Evolutionary conservation across 1,284 basidiomycete species (phyloP).

Genomic region (Tilletia walkeri): DNA sequence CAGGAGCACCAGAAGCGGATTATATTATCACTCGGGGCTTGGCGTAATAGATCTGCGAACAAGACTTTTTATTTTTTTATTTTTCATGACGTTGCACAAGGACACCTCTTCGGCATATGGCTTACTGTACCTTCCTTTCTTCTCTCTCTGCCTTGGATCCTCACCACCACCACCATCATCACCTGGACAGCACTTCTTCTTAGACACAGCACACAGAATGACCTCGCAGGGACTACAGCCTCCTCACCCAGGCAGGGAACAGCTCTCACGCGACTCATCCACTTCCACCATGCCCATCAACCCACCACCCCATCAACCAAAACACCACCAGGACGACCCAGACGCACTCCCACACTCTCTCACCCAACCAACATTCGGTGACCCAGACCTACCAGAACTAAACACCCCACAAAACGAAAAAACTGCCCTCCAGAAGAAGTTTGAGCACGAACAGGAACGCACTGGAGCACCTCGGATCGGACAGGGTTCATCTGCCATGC

Average conservation of each 20-base stretch:
- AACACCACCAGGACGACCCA: conserved; percentile 10
- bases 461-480: neutral
- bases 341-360: neutral
- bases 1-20: no score
- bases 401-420: neutral
- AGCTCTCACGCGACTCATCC: conserved; percentile 3
- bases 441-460: neutral
- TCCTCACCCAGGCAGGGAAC: neutral
- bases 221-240: neutral
- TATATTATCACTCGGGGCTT: no score
- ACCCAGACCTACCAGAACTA: neutral
- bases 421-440: neutral
- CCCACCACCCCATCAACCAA: neutral
- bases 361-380: conserved; percentile 1
- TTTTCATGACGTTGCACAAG: no score
- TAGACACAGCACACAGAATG: neutral
- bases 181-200: neutral
- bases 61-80: no score
- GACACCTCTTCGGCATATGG: no score
- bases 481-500: neutral
- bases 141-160: no score
- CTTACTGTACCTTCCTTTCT: no score
- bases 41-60: no score
- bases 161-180: neutral
- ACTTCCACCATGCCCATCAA: conserved; percentile 11